Evolutionary conservation across 306 rosid genomes (phyloP).

Genomic region (Alnus glutinosa): DNA sequence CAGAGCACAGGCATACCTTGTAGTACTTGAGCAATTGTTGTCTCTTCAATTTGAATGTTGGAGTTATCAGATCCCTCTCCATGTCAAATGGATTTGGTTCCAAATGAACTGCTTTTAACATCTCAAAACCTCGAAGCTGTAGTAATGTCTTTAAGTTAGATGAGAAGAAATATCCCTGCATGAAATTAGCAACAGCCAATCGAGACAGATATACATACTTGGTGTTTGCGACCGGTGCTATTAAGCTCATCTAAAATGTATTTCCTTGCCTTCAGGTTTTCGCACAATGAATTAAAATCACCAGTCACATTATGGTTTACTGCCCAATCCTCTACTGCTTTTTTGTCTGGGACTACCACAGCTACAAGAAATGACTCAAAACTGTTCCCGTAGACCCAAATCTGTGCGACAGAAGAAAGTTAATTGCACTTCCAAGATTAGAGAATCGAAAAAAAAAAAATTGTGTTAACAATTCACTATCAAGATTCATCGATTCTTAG

Average conservation of each 20-base stretch:
- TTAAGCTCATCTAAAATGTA: constrained; percentile 85
- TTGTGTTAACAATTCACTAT: neutral
- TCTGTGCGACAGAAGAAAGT: constrained; percentile 40
- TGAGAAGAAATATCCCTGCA: constrained; percentile 9
- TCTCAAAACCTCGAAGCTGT: constrained; percentile 94
- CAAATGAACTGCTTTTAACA: constrained; percentile 75
- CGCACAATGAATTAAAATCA: constrained; percentile 75
- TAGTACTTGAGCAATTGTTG: too few relatives aligned
- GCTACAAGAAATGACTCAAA: constrained; percentile 96
- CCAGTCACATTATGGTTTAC: constrained; percentile 41
- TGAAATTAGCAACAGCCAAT: constrained; percentile 20
- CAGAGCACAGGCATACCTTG: too few relatives aligned
- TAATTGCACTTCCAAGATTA: neutral
- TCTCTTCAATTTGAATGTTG: constrained; percentile 90
- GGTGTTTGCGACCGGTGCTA: constrained; percentile 61
- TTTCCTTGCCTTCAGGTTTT: constrained; percentile 62
- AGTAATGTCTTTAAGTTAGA: constrained; percentile 23
- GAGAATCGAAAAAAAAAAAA: neutral
- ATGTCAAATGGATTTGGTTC: constrained; percentile 84
- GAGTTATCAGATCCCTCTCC: constrained; percentile 87
- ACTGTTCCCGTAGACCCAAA: constrained; percentile 97
- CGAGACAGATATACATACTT: constrained; percentile 46
- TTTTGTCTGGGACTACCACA: constrained; percentile 77
- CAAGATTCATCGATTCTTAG: neutral
- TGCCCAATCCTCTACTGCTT: constrained; percentile 85